Evolutionary conservation across 2,329 filamentous ascomycete species (phyloP).

Genomic region (Aspergillus fumigatiaffinis): DNA sequence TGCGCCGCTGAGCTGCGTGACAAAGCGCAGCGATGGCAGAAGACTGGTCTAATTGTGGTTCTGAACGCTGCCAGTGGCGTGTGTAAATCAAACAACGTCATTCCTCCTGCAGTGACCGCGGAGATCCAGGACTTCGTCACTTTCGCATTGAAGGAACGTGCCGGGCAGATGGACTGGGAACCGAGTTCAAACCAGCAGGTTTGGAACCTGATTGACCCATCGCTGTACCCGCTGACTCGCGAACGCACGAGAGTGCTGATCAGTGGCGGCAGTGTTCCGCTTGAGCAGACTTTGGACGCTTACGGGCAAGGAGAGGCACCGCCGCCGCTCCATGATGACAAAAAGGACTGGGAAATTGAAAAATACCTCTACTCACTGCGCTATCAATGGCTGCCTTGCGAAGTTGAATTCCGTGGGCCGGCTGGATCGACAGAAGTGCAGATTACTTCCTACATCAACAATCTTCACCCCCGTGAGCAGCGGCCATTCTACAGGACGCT

Average conservation of each 20-base stretch:
- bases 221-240: background rate
- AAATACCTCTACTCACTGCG: constrained; percentile 3
- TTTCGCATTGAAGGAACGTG: background rate
- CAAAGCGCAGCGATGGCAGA: constrained; percentile 4
- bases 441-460: constrained; percentile 8
- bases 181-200: background rate
- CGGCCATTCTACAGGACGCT: constrained; percentile 2
- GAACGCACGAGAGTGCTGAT: background rate
- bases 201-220: background rate
- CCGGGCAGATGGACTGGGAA: background rate
- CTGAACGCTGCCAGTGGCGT: constrained; percentile 11
- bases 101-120: background rate
- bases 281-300: background rate
- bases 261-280: background rate
- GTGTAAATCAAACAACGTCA: constrained; percentile 2
- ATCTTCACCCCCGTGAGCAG: constrained; percentile 5
- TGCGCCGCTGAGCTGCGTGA: constrained; percentile 11
- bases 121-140: background rate
- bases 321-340: background rate
- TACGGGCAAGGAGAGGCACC: background rate
- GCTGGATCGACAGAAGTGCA: constrained; percentile 5
- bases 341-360: background rate
- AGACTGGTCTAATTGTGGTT: constrained; percentile 3
- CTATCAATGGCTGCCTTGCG: constrained; percentile 13
- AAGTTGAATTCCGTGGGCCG: constrained; percentile 9